A percentile compares a stretch with the other conserved stretches of the same genome.
These are phyloP conservation scores for Coccomyxa sp. DNA, from an alignment of 139 green algal species.

Conservation along the genomic window DNA sequence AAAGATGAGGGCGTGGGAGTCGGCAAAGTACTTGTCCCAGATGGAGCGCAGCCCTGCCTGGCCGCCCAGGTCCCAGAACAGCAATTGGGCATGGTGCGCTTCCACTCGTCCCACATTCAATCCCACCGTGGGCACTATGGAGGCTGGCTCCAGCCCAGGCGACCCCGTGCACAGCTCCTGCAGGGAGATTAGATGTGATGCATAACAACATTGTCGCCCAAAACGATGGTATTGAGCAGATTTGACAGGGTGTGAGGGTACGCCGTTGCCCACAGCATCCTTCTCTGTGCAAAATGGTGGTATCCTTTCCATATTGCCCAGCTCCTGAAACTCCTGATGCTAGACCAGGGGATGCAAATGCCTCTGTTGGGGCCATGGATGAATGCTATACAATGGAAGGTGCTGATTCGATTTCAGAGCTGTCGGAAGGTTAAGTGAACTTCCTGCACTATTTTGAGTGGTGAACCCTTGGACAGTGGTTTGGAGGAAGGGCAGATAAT, in stretches of 20 bases:
- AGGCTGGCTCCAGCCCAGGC: slow-evolving; percentile 66
- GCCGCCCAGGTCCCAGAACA: slow-evolving; percentile 94
- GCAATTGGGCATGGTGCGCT: slow-evolving; percentile 49
- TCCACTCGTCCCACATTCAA: slow-evolving; percentile 88
- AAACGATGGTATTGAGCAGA: neutral
- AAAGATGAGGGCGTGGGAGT: slow-evolving; percentile 87
- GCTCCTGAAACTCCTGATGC: neutral
- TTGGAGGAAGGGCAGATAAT: too few relatives aligned
- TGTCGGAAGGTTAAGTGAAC: too few relatives aligned
- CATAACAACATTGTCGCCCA: neutral
- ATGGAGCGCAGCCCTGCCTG: slow-evolving; percentile 76
- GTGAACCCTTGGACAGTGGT: too few relatives aligned
- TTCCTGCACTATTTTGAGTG: too few relatives aligned
- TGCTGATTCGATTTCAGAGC: too few relatives aligned
- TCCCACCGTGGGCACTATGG: slow-evolving; percentile 92
- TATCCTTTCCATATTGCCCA: neutral
- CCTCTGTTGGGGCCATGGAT: neutral
- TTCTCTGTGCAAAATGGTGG: too few relatives aligned
- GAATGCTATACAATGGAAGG: too few relatives aligned
- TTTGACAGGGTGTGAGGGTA: too few relatives aligned
- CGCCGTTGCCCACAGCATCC: too few relatives aligned
- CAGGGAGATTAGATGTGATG: slow-evolving; percentile 24
- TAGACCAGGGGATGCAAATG: neutral
- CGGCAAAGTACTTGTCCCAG: slow-evolving; percentile 97
- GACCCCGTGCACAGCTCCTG: slow-evolving; percentile 74